A percentile compares a stretch with the other conserved stretches of the same genome.
phyloP scores from a whole-genome alignment of 306 rosid species.

The Alnus rubra region DNA sequence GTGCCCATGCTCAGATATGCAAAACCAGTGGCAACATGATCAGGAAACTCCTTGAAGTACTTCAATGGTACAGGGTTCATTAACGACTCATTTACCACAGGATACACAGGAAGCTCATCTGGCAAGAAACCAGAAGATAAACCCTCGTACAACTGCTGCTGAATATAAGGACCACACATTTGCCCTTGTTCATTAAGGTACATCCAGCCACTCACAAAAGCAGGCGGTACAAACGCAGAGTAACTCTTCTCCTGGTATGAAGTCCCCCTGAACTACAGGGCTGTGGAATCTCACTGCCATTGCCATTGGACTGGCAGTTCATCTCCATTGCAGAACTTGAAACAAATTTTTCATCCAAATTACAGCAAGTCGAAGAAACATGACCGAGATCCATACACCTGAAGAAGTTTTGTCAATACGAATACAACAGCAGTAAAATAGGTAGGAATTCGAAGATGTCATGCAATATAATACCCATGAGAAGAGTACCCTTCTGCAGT shows the following conservation, averaged over 20 bases:
- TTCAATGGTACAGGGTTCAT: conserved; percentile 81
- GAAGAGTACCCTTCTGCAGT: conserved; percentile 29
- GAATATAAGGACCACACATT: conserved; percentile 96
- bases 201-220: conserved; percentile 90
- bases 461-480: conserved; percentile 22
- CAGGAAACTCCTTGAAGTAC: conserved; percentile 87
- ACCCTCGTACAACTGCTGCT: conserved; percentile 83
- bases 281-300: conserved; percentile 39
- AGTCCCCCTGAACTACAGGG: conserved; percentile 37
- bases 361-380: conserved; percentile 33
- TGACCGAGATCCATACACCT: conserved; percentile 37
- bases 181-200: conserved; percentile 83
- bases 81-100: conserved; percentile 61
- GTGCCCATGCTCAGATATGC: conserved; percentile 50
- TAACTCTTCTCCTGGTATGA: conserved; percentile 49
- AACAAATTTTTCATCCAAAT: conserved; percentile 45
- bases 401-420: conserved; percentile 1
- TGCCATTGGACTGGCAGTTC: conserved; percentile 63
- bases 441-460: neutral
- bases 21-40: conserved; percentile 87
- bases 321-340: conserved; percentile 50
- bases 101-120: conserved; percentile 87
- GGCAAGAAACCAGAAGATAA: conserved; percentile 89
- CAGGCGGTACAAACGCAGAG: conserved; percentile 45
- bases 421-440: conserved; percentile 2